Evolutionary conservation across 1,139 yeast species (phyloP), one percentile per base, ranked within the genome.

Genomic region (Hemisphaericaspora xylanilytica): DNA sequence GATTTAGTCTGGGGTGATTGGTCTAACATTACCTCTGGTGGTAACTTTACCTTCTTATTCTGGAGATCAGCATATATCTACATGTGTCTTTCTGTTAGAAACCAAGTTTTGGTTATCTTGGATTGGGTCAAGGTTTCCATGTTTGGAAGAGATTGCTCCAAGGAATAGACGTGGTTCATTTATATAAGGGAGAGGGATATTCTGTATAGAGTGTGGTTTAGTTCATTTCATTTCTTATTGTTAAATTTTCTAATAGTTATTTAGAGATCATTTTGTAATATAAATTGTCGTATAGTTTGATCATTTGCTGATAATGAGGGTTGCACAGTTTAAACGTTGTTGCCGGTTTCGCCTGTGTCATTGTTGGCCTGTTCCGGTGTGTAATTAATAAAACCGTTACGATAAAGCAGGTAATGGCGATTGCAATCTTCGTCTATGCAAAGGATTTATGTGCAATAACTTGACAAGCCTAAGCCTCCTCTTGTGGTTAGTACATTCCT

Each of bases 31-130:
- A 80, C 90, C 27, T 70, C 89, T 37, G 94, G 95, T 46, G 97
- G 97, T 54, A 75, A 86, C 32, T 71, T 86, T 60, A 87, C 97
- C 36, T 89, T 83, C 73, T 73, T 86, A 63, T 83, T 90, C 78
- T 90, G 97, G 97, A 83, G 95, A 70, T 82, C 90, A 28, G 95
- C 95, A 35, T 89, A 90, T 67, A 78, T 90, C 52, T 81, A 87
- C 65, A 89, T 89, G 96, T 85, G 94, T 67, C 81, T 90, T 63
- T 81, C 94, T 38, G 81, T 85, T 56, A 82, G 89, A 69, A 88
- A 86, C 73, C 90, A 87, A 75, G 71, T 87, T 48, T 75, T 88
- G 59, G 95, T 89, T 43, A 76, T 81, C 49, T 69, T 85, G 56
- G 97, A 90, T 63, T 89, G 97, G 97, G 58, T 80, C 51, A 89